A percentile compares a stretch with the other conserved stretches of the same genome.
phyloP scores from a whole-genome alignment of 805 yeast species.

The Allodekkera sacchari region DNA sequence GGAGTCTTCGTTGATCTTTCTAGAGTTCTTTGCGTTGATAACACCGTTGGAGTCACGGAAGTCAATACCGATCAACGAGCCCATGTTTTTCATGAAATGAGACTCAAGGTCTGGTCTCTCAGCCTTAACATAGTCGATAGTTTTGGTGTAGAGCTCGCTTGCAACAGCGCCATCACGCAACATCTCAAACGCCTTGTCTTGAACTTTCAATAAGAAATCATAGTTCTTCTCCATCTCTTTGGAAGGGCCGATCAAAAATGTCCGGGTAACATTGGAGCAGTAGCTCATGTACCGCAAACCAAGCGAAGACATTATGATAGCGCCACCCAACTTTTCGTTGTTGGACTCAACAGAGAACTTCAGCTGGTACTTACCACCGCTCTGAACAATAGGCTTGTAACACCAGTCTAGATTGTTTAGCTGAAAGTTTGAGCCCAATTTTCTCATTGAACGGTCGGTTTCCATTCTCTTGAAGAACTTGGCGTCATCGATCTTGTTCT shows the following conservation, averaged over 20 bases:
- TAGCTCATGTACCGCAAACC: slow-evolving; percentile 85
- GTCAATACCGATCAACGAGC: slow-evolving; percentile 85
- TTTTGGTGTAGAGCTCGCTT: slow-evolving; percentile 57
- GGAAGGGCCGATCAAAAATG: slow-evolving; percentile 85
- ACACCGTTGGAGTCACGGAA: slow-evolving; percentile 74
- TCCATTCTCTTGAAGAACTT: slow-evolving; percentile 51
- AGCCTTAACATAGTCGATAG: slow-evolving; percentile 48
- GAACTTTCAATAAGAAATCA: slow-evolving; percentile 64
- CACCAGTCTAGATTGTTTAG: slow-evolving; percentile 83
- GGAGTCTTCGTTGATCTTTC: slow-evolving; percentile 61
- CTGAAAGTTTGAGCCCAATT: slow-evolving; percentile 64
- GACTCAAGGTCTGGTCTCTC: slow-evolving; percentile 58
- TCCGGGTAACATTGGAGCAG: slow-evolving; percentile 81
- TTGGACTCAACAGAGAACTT: slow-evolving; percentile 76
- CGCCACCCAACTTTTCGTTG: slow-evolving; percentile 55
- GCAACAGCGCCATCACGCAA: slow-evolving; percentile 64
- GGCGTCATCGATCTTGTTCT: slow-evolving; percentile 73
- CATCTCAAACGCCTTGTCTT: slow-evolving; percentile 49
- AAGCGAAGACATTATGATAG: slow-evolving; percentile 74
- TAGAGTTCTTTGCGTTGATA: slow-evolving; percentile 63
- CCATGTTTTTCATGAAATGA: slow-evolving; percentile 69
- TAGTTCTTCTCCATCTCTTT: slow-evolving; percentile 71
- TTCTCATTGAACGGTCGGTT: slow-evolving; percentile 38
- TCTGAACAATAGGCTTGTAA: slow-evolving; percentile 82
- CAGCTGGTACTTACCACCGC: slow-evolving; percentile 79